Conservation (phyloP, 108 stramenopile genomes). For the Skeletonema marinoi region DNA sequence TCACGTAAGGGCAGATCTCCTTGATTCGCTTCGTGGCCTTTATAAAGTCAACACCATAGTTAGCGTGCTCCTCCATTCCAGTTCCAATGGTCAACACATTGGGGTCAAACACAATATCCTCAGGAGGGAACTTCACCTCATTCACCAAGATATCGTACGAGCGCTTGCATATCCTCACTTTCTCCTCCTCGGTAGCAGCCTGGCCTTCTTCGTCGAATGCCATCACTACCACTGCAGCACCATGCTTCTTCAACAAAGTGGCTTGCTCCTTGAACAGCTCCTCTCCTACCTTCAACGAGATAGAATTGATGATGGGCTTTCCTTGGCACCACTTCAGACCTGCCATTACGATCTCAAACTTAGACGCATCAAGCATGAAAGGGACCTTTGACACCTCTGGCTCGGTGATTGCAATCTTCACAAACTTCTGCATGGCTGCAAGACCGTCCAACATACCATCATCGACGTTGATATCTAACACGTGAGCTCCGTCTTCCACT, state of each 20-base stretch:
- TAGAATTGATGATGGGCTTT: constrained; percentile 97
- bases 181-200: constrained; percentile 95
- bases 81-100: constrained; percentile 99
- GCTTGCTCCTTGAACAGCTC: constrained; percentile 97
- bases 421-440: constrained; percentile 99
- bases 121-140: constrained; percentile 96
- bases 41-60: constrained; percentile 99
- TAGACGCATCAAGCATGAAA: constrained; percentile 98
- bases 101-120: constrained; percentile 99
- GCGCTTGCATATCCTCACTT: constrained; percentile 98
- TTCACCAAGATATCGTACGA: constrained; percentile 98
- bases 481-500: constrained; percentile 98
- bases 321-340: constrained; percentile 97
- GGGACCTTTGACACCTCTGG: constrained; percentile 96
- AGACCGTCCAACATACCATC: constrained; percentile 98
- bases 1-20: constrained; percentile 94
- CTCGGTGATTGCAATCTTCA: constrained; percentile 98
- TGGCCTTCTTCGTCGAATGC: constrained; percentile 99
- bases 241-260: constrained; percentile 93
- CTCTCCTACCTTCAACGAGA: constrained; percentile 98
- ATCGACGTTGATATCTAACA: constrained; percentile 99
- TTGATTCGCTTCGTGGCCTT: constrained; percentile 94
- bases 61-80: constrained; percentile 97
- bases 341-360: constrained; percentile 97
- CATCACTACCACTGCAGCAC: constrained; percentile 99